These are phyloP conservation scores for Peronospora destructor DNA, from an alignment of 352 stramenopile genomes.

Conservation along the genomic window DNA sequence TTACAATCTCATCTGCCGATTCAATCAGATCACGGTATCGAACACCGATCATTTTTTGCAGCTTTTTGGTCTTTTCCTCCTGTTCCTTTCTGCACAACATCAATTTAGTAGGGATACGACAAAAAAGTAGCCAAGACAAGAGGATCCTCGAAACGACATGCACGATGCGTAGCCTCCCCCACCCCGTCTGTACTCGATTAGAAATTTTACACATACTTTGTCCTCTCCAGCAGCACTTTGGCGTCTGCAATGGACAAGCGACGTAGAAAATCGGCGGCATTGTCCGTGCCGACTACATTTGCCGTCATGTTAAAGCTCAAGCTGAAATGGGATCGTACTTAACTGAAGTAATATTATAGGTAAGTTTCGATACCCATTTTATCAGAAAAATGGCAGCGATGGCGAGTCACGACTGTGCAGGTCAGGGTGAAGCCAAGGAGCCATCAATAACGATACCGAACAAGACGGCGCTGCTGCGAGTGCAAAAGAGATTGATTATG, in stretches of 20 bases:
- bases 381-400: no score
- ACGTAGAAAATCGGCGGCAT: slow-evolving; percentile 58
- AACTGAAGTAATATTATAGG: neutral
- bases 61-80: slow-evolving; percentile 83
- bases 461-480: neutral
- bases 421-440: no score
- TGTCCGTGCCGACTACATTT: no score
- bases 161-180: neutral
- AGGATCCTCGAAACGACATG: no score
- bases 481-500: neutral
- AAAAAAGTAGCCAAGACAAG: neutral
- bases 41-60: slow-evolving; percentile 91
- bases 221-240: slow-evolving; percentile 74
- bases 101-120: neutral
- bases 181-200: neutral
- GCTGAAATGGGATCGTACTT: slow-evolving; percentile 14
- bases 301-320: no score
- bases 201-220: slow-evolving; percentile 28
- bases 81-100: slow-evolving; percentile 57
- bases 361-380: neutral
- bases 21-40: slow-evolving; percentile 90
- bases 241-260: slow-evolving; percentile 76
- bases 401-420: no score
- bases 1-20: slow-evolving; percentile 89
- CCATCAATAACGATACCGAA: neutral